Base-by-base conservation (phyloP, 768 basidiomycete species). In the Auricularia sp. region DNA sequence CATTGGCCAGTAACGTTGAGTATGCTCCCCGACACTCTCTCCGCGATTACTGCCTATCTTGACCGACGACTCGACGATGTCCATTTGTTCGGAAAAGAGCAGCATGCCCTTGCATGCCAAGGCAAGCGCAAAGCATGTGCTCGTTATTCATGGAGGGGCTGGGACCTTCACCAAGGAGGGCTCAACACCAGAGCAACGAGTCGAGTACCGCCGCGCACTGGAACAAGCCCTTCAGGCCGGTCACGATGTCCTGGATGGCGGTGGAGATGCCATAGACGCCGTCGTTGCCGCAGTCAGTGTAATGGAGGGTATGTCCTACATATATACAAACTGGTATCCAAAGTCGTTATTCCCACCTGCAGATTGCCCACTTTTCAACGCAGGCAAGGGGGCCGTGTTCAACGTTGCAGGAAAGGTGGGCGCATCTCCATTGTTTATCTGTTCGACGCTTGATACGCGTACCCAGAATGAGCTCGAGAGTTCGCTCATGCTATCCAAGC, bases 221-320 rank as follows among this genome's bases (percentile, higher is more conserved):
- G 71, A 73, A 8, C 72, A 73, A 3, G 84, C 91, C 1, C 75
- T 93, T 51, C 67, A 74, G 61, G 84, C 83, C 3, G 91, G 91
- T 1, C 77, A 91, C 67, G 70, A 80, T 21, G 77, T 91, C 21
- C 81, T 93, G 53, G 76, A 72, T 44, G 73, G 79, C 3, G 88
- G 87, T 16, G 91, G 90, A 0, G 88, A 90, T 71, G 90, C 91
- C 3, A 85, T 93, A 81, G 90, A 93, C 71, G 90, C 91, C 18
- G 84, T 80, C 3, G 85, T 88, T 3, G 86, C 88, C 10, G 89
- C 91, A 0, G 91, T 91, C 7, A 77, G 83, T 0, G 73, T 78
- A 16, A 76, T 93, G 81, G 91, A 93, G 81, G 87, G 89, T 86
- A 51, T 36, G 64, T 29, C 29, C 29, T 29, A 29, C 29, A 29